These are phyloP conservation scores for Chlamydomonas eustigma DNA, from an alignment of 139 green algal genomes.

Conservation along the genomic window DNA sequence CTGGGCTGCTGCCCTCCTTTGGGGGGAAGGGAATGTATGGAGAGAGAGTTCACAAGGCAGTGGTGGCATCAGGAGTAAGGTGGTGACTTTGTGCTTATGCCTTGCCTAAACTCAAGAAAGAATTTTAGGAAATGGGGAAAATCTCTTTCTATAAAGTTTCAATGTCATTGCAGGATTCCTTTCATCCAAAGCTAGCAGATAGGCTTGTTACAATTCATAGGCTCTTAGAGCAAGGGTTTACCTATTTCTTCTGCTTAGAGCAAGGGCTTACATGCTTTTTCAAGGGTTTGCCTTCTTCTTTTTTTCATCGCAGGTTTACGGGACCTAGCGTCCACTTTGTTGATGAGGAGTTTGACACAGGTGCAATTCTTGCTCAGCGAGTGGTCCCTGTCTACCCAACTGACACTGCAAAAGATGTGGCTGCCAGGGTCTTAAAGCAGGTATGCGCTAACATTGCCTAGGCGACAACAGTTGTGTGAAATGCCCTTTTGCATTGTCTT, in stretches of 20 bases:
- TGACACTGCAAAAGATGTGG: constrained; percentile 76
- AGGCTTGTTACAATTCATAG: too few species aligned
- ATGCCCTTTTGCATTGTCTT: too few species aligned
- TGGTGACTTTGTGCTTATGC: too few species aligned
- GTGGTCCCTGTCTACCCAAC: constrained; percentile 78
- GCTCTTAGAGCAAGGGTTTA: too few species aligned
- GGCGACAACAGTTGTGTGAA: too few species aligned
- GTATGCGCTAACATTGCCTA: constrained; percentile 40
- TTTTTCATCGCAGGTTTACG: constrained; percentile 52
- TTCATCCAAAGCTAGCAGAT: too few species aligned
- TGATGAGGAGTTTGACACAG: constrained; percentile 94
- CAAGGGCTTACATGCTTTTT: too few species aligned
- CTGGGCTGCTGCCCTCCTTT: constrained; percentile 93
- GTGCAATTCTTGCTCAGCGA: constrained; percentile 89
- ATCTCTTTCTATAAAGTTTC: too few species aligned
- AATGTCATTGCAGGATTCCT: too few species aligned
- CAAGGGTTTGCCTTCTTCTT: not conserved
- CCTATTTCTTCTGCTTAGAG: too few species aligned
- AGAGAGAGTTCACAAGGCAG: constrained; percentile 82
- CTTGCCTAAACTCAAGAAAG: too few species aligned
- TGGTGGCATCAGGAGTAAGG: constrained; percentile 84
- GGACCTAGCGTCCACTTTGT: constrained; percentile 97
- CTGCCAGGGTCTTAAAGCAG: constrained; percentile 80
- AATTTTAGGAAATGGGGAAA: too few species aligned
- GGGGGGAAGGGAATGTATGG: constrained; percentile 95